Evolutionary conservation across 805 yeast species (phyloP).

Genomic region (Priceomyces fermenticarens): DNA sequence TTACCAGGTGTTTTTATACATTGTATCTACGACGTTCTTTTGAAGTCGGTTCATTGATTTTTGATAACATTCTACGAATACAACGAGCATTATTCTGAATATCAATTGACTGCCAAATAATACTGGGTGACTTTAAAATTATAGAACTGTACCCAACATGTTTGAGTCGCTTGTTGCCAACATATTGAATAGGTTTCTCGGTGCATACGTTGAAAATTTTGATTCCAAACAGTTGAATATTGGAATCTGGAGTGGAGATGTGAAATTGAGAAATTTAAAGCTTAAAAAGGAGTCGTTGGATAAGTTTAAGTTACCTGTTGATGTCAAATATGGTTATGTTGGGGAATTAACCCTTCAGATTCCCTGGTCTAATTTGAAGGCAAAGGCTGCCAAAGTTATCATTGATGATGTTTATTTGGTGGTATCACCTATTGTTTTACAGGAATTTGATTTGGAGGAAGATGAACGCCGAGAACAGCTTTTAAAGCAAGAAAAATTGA

Average conservation of each 20-base stretch:
- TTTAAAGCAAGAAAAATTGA: conserved; percentile 63
- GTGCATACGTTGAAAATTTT: conserved; percentile 86
- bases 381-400: conserved; percentile 84
- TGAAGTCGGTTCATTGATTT: not conserved
- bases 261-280: conserved; percentile 71
- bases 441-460: conserved; percentile 53
- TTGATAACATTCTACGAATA: not conserved
- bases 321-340: conserved; percentile 83
- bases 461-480: conserved; percentile 59
- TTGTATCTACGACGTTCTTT: too few relatives aligned
- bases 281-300: conserved; percentile 88
- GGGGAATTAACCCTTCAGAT: conserved; percentile 88
- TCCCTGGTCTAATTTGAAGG: conserved; percentile 94
- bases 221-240: conserved; percentile 93
- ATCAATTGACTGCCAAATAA: not conserved
- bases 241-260: conserved; percentile 98
- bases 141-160: conserved; percentile 30
- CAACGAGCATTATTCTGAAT: too few relatives aligned
- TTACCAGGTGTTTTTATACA: not conserved
- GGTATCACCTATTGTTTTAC: conserved; percentile 68
- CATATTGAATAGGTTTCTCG: conserved; percentile 58
- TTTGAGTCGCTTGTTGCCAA: conserved; percentile 66
- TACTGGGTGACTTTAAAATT: not conserved
- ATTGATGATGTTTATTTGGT: conserved; percentile 85
- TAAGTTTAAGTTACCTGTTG: conserved; percentile 77